Evolutionary conservation across 2,329 filamentous ascomycete genomes (phyloP).

Genomic region (Lasiodiplodia citricola): DNA sequence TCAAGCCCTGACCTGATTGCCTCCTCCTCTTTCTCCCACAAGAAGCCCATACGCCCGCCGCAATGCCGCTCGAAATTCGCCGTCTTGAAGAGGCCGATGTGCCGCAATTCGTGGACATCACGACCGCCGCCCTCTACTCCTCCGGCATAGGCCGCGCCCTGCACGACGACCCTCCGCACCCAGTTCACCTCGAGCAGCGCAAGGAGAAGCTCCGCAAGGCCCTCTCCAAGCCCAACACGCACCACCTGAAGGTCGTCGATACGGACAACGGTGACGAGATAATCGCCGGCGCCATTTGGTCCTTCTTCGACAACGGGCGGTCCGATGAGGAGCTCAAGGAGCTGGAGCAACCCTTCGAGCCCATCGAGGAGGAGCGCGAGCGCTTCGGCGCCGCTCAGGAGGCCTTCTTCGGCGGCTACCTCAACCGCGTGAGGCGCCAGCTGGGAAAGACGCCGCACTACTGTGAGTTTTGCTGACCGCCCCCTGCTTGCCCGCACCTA

Average conservation of each 20-base stretch:
- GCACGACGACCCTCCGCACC: conserved; percentile 31
- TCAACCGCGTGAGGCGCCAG: neutral
- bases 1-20: neutral
- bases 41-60: neutral
- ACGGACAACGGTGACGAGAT: conserved; percentile 26
- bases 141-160: conserved; percentile 36
- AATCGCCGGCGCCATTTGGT: conserved; percentile 29
- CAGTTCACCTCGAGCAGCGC: conserved; percentile 31
- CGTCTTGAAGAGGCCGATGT: conserved; percentile 37
- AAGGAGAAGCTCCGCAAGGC: conserved; percentile 36
- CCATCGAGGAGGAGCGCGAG: conserved; percentile 19
- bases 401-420: conserved; percentile 13
- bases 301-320: conserved; percentile 10
- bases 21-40: neutral
- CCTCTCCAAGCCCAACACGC: conserved; percentile 36
- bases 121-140: conserved; percentile 36
- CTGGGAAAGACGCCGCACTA: conserved; percentile 25
- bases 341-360: conserved; percentile 23
- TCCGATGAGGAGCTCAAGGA: conserved; percentile 30
- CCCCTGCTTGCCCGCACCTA: no score
- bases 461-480: conserved; percentile 1
- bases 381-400: neutral
- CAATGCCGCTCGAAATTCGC: conserved; percentile 44
- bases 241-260: conserved; percentile 27
- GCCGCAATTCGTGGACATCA: conserved; percentile 36